These are phyloP conservation scores for Pleurotus sapidus DNA, from an alignment of 768 basidiomycete species.

Conservation along the genomic window DNA sequence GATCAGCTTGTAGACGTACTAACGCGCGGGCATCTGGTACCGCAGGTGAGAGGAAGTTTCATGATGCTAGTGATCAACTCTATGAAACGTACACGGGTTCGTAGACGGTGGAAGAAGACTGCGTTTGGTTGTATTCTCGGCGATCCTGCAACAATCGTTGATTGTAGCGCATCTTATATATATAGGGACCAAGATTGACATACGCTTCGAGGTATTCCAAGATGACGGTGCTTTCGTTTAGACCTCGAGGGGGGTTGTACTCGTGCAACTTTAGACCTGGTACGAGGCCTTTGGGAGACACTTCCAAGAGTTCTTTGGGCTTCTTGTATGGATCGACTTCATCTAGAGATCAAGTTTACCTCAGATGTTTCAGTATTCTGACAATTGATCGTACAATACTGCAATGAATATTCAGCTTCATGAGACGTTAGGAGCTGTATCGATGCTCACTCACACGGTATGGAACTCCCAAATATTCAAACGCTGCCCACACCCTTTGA, in stretches of 20 bases:
- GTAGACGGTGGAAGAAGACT: conserved; percentile 55
- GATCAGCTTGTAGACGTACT: conserved; percentile 65
- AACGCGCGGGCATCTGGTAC: conserved; percentile 61
- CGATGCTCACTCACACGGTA: conserved; percentile 51
- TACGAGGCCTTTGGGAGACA: conserved; percentile 82
- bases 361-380: too few species aligned
- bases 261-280: conserved; percentile 59
- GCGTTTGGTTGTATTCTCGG: conserved; percentile 41
- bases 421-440: too few species aligned
- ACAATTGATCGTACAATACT: conserved; percentile 33
- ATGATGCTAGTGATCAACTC: background rate
- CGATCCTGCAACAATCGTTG: conserved; percentile 35
- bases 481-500: conserved; percentile 74
- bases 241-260: conserved; percentile 51
- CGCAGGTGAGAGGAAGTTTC: background rate
- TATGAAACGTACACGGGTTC: conserved; percentile 52
- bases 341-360: conserved; percentile 33
- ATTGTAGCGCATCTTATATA: background rate
- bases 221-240: conserved; percentile 82
- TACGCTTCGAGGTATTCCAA: conserved; percentile 80
- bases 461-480: conserved; percentile 67
- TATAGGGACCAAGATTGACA: conserved; percentile 11
- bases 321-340: conserved; percentile 86
- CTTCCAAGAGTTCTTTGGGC: conserved; percentile 71
- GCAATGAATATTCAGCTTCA: background rate